Evolutionary conservation across 148 eudicot species (phyloP), one percentile per base, ranked within the genome.

Genomic region (Tetragonia tetragonoides): DNA sequence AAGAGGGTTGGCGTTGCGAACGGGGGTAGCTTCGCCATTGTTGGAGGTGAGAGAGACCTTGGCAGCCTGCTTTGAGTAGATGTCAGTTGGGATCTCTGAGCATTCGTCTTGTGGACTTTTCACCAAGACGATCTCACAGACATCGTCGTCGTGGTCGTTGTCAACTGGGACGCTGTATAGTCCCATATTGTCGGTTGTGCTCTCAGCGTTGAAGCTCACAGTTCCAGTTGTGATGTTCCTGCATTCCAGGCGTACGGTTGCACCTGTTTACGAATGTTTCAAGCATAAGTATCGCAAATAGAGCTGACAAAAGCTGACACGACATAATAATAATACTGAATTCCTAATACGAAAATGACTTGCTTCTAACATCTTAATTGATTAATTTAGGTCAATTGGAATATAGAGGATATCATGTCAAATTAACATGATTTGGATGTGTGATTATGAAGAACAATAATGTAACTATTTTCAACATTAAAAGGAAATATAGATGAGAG

Each of bases 1-100:
- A 1, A 90, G 86, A 66, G 93, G 87, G 66, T 87, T 88, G 18
- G 87, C 90, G 4, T 76, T 66, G 47, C 93, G 91, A 37, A 70
- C 65, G 1, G 76, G 65, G 10, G 80, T 65, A 7, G 86, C 81
- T 47, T 87, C 85, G 16, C 93, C 93, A 57, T 80, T 84, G 86
- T 87, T 84, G 23, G 77, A 40, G n/a, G 93, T 85, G 2, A 90
- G 81, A 67, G 79, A 70, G 2, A 90, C 66, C 74, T 68, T 83
- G 24, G 93, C 83, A 2, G 84, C 66, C n/a, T 40, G 46, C 6
- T 67, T 67, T 3, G 79, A 44, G 46, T 57, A 74, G 2, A 61
- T 47, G 41, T 85, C 86, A 3, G 40, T 63, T 1, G 84, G 80
- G 37, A 84, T 66, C 61, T 90, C 90, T 0, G 78, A 17, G 72